These are phyloP conservation scores for Phycomyces blakesleeanus DNA, from an alignment of 192 early-diverging fungal species.

Conservation along the genomic window DNA sequence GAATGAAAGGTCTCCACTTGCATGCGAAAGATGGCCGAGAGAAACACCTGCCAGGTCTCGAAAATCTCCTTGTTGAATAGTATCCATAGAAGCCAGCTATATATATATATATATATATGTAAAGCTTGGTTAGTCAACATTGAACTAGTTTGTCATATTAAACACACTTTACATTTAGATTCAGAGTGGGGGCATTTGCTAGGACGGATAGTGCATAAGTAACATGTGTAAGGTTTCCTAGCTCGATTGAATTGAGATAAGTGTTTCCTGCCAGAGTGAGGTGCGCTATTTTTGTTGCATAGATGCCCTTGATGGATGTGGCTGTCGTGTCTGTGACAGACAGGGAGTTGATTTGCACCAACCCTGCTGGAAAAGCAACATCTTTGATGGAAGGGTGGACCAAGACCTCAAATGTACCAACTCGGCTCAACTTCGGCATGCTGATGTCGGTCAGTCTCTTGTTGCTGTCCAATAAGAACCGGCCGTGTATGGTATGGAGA, in stretches of 20 bases:
- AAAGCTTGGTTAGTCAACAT: not conserved
- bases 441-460: too few relatives aligned
- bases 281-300: not conserved
- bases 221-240: slow-evolving; percentile 5
- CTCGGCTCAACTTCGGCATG: too few relatives aligned
- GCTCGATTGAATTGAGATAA: slow-evolving; percentile 26
- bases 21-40: slow-evolving; percentile 41
- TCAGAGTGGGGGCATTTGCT: slow-evolving; percentile 17
- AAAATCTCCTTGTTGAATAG: slow-evolving; percentile 57
- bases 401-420: slow-evolving; percentile 5
- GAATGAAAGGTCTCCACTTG: slow-evolving; percentile 55
- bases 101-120: not conserved
- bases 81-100: slow-evolving; percentile 18
- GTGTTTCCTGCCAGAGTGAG: slow-evolving; percentile 25
- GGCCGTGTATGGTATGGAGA: too few relatives aligned
- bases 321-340: slow-evolving; percentile 26
- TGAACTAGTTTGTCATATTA: not conserved
- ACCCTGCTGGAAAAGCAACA: slow-evolving; percentile 25
- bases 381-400: slow-evolving; percentile 14
- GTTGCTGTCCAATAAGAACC: too few relatives aligned
- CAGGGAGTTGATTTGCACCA: slow-evolving; percentile 26
- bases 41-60: slow-evolving; percentile 45
- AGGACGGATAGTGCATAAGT: slow-evolving; percentile 10
- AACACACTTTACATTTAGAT: slow-evolving; percentile 19
- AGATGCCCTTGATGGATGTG: slow-evolving; percentile 21